Base-by-base conservation (phyloP, 2,329 filamentous ascomycete species). In the Penicillium verrucosum region DNA sequence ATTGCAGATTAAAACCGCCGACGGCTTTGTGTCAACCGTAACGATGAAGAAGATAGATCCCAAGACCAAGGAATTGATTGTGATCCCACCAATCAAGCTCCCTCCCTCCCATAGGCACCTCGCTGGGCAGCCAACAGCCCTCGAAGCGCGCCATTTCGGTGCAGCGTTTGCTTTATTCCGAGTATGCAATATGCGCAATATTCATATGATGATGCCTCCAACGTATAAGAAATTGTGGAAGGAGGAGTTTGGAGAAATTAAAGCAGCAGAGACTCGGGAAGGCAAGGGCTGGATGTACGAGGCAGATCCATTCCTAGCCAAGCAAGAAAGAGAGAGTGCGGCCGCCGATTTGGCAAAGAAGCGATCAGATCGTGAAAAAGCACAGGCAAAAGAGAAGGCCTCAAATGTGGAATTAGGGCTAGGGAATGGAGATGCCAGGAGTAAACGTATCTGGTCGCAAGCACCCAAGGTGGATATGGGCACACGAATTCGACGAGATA, bases 401-500 rank as follows among this genome's bases (percentile, higher is more conserved):
- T 84, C 83, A 55, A 84, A 82, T 4, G 83, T 84, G 0, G 84
- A 81, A 7, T 76, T 85, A 50, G 84, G 76, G 4, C 63, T 73
- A 61, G 71, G 73, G 7, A 62, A 64, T 43, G 72, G 72, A 11
- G 70, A 75, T 51, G 72, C 68, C 54, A 74, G 70, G 40, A 79
- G 50, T 83, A 88, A 79, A 87, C 88, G 75, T 86, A 89, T 70
- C 0, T 97, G 93, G 93, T 87, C 84, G 21, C 85, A 84, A 18
- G 90, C 89, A 0, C 92, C 93, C 2, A 95, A 93, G 72, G 89
- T 97, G 50, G 94, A 99, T 69, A 92, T 99, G 86, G 92, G 92
- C 21, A 86, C 85, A 67, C 88, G 86, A 68, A 92, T 90, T 11
- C 83, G 94, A 46, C 81, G 85, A 38, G 86, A 90, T 62, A 83